These are phyloP conservation scores for Fusarium tricinctum DNA, from an alignment of 2,329 filamentous ascomycete genomes.

Conservation along the genomic window DNA sequence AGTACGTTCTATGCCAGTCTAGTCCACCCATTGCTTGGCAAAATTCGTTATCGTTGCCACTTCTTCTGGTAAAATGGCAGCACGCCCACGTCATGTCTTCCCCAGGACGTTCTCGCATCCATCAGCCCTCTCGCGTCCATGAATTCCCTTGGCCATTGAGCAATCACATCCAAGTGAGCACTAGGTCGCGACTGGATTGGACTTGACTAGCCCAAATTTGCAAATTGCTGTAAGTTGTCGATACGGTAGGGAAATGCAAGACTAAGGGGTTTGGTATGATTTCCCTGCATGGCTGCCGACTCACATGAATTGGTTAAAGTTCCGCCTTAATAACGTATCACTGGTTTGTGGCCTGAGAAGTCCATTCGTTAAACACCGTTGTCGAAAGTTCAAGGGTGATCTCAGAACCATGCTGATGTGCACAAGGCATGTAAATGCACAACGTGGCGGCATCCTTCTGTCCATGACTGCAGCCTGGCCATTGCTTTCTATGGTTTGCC, in stretches of 20 bases:
- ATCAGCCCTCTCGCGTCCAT: conserved; percentile 34
- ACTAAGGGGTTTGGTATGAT: conserved; percentile 48
- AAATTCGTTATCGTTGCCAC: conserved; percentile 2
- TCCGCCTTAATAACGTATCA: conserved; percentile 27
- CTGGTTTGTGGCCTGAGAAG: conserved; percentile 23
- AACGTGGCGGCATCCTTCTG: conserved; percentile 49
- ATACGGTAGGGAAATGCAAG: conserved; percentile 37
- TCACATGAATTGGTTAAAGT: conserved; percentile 53
- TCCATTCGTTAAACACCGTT: conserved; percentile 27
- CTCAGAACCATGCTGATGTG: conserved; percentile 29
- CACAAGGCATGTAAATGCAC: conserved; percentile 40
- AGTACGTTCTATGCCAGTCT: neutral
- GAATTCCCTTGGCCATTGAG: conserved; percentile 17
- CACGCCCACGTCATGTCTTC: conserved; percentile 14
- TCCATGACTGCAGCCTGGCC: conserved; percentile 27
- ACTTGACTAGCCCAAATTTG: conserved; percentile 28
- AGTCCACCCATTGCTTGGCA: neutral
- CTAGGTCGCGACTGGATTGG: conserved; percentile 23
- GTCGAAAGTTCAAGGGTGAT: conserved; percentile 39
- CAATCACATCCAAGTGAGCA: conserved; percentile 14
- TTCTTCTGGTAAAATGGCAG: conserved; percentile 18
- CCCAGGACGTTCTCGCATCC: conserved; percentile 37
- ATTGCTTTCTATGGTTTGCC: conserved; percentile 37
- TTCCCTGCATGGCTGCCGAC: conserved; percentile 52
- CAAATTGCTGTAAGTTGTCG: conserved; percentile 30